Conservation (phyloP, 805 yeast genomes). For the Candida oleophila region DNA sequence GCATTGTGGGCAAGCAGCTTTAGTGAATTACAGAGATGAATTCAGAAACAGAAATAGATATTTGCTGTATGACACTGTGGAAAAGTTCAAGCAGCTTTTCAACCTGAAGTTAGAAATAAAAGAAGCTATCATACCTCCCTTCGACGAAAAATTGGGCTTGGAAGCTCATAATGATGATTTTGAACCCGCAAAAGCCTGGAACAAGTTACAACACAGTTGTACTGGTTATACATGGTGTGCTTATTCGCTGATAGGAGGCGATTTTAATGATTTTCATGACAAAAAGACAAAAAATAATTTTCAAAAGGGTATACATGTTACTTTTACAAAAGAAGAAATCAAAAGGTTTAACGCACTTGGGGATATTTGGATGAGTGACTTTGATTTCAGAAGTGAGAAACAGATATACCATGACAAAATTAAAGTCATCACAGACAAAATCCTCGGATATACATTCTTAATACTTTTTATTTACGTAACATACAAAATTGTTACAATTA, state of each 20-base stretch:
- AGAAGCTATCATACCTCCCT: constrained; percentile 27
- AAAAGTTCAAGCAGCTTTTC: constrained; percentile 25
- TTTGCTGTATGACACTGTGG: constrained; percentile 16
- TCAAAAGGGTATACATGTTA: constrained; percentile 20
- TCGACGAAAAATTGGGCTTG: constrained; percentile 4
- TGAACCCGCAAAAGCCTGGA: constrained; percentile 24
- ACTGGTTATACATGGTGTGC: constrained; percentile 33
- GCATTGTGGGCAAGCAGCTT: constrained; percentile 41
- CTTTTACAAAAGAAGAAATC: constrained; percentile 20
- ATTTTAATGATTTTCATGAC: constrained; percentile 17
- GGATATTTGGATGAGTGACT: constrained; percentile 24
- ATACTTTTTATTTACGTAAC: background rate
- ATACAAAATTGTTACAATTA: background rate
- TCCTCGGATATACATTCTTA: background rate
- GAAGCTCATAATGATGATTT: constrained; percentile 14
- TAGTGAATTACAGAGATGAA: constrained; percentile 21
- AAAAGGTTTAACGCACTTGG: constrained; percentile 23
- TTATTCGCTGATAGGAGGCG: constrained; percentile 22
- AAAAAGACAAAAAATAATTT: constrained; percentile 18
- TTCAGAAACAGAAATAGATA: constrained; percentile 21
- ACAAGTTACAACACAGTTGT: constrained; percentile 19
- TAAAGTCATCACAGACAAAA: background rate
- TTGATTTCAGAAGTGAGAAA: constrained; percentile 9
- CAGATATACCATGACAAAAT: background rate
- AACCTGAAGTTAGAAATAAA: constrained; percentile 18